These are phyloP conservation scores for Amanita pseudoporphyria DNA, from an alignment of 768 basidiomycete genomes.

Conservation along the genomic window DNA sequence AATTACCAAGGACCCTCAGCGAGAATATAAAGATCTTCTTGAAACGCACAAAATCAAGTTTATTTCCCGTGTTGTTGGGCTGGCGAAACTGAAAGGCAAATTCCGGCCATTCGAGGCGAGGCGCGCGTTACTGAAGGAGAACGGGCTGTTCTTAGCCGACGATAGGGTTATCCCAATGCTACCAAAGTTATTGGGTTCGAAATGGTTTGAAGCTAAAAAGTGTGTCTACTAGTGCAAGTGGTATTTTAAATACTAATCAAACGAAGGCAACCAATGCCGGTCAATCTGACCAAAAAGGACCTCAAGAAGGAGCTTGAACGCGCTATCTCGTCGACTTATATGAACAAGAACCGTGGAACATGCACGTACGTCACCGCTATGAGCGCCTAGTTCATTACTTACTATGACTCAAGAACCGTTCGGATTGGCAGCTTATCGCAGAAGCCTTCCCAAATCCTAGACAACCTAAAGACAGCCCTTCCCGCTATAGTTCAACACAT, in stretches of 20 bases:
- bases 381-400: neutral
- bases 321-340: slow-evolving; percentile 89
- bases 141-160: slow-evolving; percentile 90
- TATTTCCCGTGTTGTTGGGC: slow-evolving; percentile 83
- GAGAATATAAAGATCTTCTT: slow-evolving; percentile 92
- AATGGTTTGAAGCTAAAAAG: slow-evolving; percentile 96
- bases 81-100: slow-evolving; percentile 90
- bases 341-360: slow-evolving; percentile 91
- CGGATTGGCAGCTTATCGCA: slow-evolving; percentile 76
- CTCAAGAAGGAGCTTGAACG: slow-evolving; percentile 88
- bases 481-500: slow-evolving; percentile 65
- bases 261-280: slow-evolving; percentile 76
- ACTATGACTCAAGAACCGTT: slow-evolving; percentile 47
- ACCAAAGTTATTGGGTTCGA: slow-evolving; percentile 78
- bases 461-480: slow-evolving; percentile 70
- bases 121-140: slow-evolving; percentile 75
- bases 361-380: slow-evolving; percentile 60
- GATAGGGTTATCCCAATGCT: slow-evolving; percentile 82
- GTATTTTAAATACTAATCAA: slow-evolving; percentile 1
- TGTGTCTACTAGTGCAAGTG: slow-evolving; percentile 26
- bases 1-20: slow-evolving; percentile 92
- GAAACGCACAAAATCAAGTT: slow-evolving; percentile 75
- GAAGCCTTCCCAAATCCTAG: slow-evolving; percentile 59
- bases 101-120: slow-evolving; percentile 80
- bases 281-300: slow-evolving; percentile 80